Conservation (phyloP, 805 yeast genomes). For the Yarrowia keelungensis region DNA sequence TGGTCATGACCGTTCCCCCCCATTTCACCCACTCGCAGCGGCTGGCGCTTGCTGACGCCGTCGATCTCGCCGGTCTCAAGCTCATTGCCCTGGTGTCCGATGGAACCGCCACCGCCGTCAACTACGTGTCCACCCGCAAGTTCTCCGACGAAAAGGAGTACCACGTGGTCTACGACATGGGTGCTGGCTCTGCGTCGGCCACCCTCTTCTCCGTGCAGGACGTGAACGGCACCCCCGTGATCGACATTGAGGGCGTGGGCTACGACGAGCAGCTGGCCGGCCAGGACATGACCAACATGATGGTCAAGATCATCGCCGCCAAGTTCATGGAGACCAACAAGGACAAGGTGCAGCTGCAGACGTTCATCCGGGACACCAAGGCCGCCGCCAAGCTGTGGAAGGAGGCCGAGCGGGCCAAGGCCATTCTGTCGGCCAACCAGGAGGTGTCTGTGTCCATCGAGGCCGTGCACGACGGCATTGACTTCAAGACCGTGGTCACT, state of each 20-base stretch:
- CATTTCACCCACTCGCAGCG: slow-evolving; percentile 70
- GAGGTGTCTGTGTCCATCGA: slow-evolving; percentile 84
- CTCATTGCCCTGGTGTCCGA: slow-evolving; percentile 80
- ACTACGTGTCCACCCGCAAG: slow-evolving; percentile 69
- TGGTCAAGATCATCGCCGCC: slow-evolving; percentile 65
- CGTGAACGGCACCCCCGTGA: slow-evolving; percentile 50
- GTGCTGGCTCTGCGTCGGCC: slow-evolving; percentile 90
- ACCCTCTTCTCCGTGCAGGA: slow-evolving; percentile 74
- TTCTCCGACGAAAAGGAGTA: slow-evolving; percentile 58
- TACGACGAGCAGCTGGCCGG: slow-evolving; percentile 78
- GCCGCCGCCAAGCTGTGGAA: slow-evolving; percentile 73
- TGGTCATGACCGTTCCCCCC: slow-evolving; percentile 80
- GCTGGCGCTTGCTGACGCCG: slow-evolving; percentile 73
- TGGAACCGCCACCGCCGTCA: slow-evolving; percentile 89
- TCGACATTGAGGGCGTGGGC: slow-evolving; percentile 77
- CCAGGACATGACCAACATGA: slow-evolving; percentile 66
- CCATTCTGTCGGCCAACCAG: slow-evolving; percentile 82
- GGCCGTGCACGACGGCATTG: slow-evolving; percentile 72
- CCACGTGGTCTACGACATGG: slow-evolving; percentile 85
- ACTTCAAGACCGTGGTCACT: slow-evolving; percentile 69
- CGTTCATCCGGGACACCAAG: slow-evolving; percentile 58
- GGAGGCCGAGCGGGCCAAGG: slow-evolving; percentile 87
- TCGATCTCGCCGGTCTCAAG: slow-evolving; percentile 68
- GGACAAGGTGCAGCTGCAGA: slow-evolving; percentile 50
- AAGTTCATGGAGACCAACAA: slow-evolving; percentile 59